Conservation (phyloP, 345 rosid genomes). For the Trapa bicornis region DNA sequence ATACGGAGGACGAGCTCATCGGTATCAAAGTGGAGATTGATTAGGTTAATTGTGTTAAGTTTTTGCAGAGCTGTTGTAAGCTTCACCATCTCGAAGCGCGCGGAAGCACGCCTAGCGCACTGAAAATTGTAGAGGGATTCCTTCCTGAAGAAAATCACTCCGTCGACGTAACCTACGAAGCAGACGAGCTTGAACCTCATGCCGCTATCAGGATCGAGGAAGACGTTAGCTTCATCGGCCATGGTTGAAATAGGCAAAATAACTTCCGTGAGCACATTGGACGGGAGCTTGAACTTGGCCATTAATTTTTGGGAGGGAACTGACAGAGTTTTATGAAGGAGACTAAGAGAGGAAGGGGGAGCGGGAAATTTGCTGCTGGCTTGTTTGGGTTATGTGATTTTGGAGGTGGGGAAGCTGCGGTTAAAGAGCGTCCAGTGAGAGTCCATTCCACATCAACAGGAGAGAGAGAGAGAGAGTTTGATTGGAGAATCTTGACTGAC, state of each 20-base stretch:
- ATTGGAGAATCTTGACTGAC: too few relatives aligned
- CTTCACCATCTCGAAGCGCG: not conserved
- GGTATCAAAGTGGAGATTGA: not conserved
- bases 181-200: not conserved
- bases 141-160: not conserved
- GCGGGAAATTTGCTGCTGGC: not conserved
- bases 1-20: not conserved
- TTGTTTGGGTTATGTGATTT: too few relatives aligned
- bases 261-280: not conserved
- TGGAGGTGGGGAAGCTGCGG: too few relatives aligned
- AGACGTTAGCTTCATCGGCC: not conserved
- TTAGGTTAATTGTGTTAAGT: not conserved
- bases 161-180: not conserved
- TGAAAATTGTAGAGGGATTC: not conserved
- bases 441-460: too few relatives aligned
- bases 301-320: not conserved
- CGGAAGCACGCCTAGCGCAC: not conserved
- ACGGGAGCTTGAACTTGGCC: not conserved
- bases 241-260: not conserved
- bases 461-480: too few relatives aligned
- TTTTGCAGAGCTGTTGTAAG: not conserved
- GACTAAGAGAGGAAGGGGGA: not conserved
- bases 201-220: not conserved
- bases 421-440: too few relatives aligned
- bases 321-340: not conserved